Base-by-base conservation (phyloP, 306 rosid species). In the Cyamopsis tetragonoloba region DNA sequence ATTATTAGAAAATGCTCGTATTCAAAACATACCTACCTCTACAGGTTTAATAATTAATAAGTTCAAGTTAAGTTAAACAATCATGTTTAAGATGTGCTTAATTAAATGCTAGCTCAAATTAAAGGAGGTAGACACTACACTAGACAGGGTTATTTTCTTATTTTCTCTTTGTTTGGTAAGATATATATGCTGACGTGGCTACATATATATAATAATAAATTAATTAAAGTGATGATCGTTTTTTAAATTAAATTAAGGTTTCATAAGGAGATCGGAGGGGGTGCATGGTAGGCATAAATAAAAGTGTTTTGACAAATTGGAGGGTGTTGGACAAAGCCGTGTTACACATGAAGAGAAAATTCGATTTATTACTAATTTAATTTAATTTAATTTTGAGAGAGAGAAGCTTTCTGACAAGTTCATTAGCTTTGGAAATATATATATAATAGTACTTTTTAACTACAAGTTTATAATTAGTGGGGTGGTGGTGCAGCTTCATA, bases 331-430 rank as follows among this genome's bases (percentile, higher is more conserved):
- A 13, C 1, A 65, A 48, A 54, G 67, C 13, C 68, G 49, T 74
- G 79, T 32, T 32, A 46, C 5, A 24, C 34, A 43, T 65, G 66
- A 17, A 19, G 22, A 28, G 66, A 14, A 55, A 12, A 12, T 41
- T 44, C 7, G 6, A 47, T 42, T 22, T 42, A 9, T 55, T 62
- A n/a, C n/a, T n/a, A n/a, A n/a, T n/a, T n/a, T n/a, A n/a, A n/a
- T n/a, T n/a, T n/a, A n/a, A n/a, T n/a, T n/a, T n/a, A n/a, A n/a
- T n/a, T n/a, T n/a, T n/a, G n/a, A n/a, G n/a, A n/a, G n/a, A 28
- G n/a, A 5, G 4, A 26, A 61, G 30, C 50, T 60, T 72, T 61
- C 61, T 68, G 77, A 55, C 43, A 43, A 71, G 14, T 62, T 62
- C 48, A n/a, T n/a, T n/a, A 43, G 17, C 30, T 4, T 34, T 32